Conservation (phyloP, 352 stramenopile genomes). For the Phytophthora vignae region DNA sequence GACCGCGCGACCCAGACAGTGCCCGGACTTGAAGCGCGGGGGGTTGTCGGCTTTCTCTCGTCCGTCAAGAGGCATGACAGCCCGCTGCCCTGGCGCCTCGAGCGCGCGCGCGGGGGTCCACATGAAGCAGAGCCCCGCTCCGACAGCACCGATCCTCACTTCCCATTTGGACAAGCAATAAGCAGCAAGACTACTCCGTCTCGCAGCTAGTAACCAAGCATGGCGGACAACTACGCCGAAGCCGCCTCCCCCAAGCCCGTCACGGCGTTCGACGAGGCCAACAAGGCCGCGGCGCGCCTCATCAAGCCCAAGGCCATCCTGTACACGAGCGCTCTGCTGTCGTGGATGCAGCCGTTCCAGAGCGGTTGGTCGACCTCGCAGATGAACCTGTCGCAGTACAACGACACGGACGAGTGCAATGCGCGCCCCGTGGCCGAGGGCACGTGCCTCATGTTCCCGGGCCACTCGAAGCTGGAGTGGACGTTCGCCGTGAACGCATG, state of each 20-base stretch:
- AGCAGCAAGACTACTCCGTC: constrained; percentile 14
- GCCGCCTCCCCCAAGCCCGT: constrained; percentile 8
- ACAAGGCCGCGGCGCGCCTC: neutral
- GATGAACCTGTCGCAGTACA: constrained; percentile 37
- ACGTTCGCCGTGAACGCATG: too few species aligned
- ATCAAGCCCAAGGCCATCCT: too few species aligned
- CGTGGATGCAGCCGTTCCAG: constrained; percentile 38
- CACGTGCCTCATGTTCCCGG: neutral
- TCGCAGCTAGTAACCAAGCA: neutral
- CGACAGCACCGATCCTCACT: constrained; percentile 10
- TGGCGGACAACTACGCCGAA: constrained; percentile 17
- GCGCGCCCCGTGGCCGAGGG: constrained; percentile 8
- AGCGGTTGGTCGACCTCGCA: constrained; percentile 40
- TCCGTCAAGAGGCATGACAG: neutral
- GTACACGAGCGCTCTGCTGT: constrained; percentile 30
- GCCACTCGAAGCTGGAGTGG: too few species aligned
- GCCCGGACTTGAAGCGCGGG: neutral
- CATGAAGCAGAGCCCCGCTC: neutral
- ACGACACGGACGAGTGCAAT: neutral
- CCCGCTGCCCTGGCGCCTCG: neutral
- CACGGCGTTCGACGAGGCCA: constrained; percentile 4
- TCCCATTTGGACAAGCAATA: constrained; percentile 34
- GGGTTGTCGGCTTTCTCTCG: neutral
- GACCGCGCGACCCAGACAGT: constrained; percentile 11
- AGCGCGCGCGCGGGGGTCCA: neutral